Percentiles rank a stretch among this genome's conserved stretches.
phyloP scores from a whole-genome alignment of 1,139 yeast species.

The Magnusiomyces fungicola region DNA sequence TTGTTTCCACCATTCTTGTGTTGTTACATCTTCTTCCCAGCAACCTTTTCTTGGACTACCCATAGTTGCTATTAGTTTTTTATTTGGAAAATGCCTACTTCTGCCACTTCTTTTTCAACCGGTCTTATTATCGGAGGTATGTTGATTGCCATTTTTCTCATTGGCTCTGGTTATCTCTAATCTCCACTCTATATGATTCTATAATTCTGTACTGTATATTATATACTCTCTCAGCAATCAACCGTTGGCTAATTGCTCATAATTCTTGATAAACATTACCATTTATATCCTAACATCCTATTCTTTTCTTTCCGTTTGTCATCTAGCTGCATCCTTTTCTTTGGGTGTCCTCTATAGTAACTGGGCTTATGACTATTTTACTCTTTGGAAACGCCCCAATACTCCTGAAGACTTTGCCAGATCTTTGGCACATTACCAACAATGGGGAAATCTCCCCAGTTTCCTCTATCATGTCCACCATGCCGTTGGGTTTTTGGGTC shows the following conservation, averaged over 20 bases:
- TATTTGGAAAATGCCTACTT: constrained; percentile 26
- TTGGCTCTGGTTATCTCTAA: too few species aligned
- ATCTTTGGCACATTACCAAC: constrained; percentile 66
- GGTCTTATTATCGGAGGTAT: constrained; percentile 30
- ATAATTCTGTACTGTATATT: too few species aligned
- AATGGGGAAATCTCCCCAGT: constrained; percentile 60
- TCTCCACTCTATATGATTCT: too few species aligned
- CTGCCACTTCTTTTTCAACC: constrained; percentile 32
- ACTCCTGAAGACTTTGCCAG: constrained; percentile 47
- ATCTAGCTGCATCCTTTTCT: constrained; percentile 54
- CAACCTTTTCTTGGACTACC: too few species aligned
- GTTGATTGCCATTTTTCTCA: too few species aligned
- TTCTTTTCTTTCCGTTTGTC: too few species aligned
- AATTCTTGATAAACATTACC: too few species aligned
- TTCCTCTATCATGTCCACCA: constrained; percentile 57
- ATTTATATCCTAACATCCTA: too few species aligned
- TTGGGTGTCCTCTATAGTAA: constrained; percentile 74
- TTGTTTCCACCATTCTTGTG: too few species aligned
- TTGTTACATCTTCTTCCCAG: too few species aligned
- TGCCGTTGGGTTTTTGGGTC: constrained; percentile 51
- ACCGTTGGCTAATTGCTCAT: neutral
- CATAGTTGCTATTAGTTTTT: too few species aligned
- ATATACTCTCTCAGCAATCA: constrained; percentile 2
- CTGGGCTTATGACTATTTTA: constrained; percentile 71
- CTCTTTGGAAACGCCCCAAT: constrained; percentile 59